Conservation (phyloP, 805 yeast species). For the Starmerella gropengiesseri region DNA sequence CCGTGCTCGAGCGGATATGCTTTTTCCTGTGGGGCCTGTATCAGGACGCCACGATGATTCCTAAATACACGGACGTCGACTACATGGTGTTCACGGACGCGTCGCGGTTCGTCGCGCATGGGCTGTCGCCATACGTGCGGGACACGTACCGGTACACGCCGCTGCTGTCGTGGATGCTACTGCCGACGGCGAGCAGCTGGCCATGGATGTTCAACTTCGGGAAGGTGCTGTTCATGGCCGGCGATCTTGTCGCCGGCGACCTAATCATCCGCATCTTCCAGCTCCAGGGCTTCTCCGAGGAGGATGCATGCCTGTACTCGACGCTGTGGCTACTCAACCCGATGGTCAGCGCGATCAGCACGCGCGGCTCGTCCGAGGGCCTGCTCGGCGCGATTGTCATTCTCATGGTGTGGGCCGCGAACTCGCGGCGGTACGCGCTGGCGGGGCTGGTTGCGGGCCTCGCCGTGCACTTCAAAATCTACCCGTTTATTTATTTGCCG, state of each 20-base stretch:
- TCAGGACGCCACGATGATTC: slow-evolving; percentile 70
- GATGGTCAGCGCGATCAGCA: slow-evolving; percentile 84
- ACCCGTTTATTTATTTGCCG: slow-evolving; percentile 83
- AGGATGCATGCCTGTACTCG: slow-evolving; percentile 36
- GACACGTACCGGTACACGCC: slow-evolving; percentile 95
- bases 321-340: slow-evolving; percentile 86
- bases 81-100: slow-evolving; percentile 93
- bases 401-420: slow-evolving; percentile 40
- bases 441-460: slow-evolving; percentile 50
- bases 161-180: slow-evolving; percentile 66
- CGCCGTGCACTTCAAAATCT: slow-evolving; percentile 80
- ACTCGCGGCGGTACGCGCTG: slow-evolving; percentile 32
- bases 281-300: slow-evolving; percentile 25
- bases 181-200: slow-evolving; percentile 44
- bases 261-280: slow-evolving; percentile 35
- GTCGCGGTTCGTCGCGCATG: slow-evolving; percentile 53
- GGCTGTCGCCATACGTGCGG: slow-evolving; percentile 61
- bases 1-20: slow-evolving; percentile 37
- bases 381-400: slow-evolving; percentile 68
- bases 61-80: slow-evolving; percentile 89
- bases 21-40: slow-evolving; percentile 72
- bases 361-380: slow-evolving; percentile 91
- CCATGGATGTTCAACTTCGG: slow-evolving; percentile 50
- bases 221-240: slow-evolving; percentile 59
- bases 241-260: slow-evolving; percentile 74